Conservation (phyloP, 768 basidiomycete genomes). For the Steccherinum ochraceum region DNA sequence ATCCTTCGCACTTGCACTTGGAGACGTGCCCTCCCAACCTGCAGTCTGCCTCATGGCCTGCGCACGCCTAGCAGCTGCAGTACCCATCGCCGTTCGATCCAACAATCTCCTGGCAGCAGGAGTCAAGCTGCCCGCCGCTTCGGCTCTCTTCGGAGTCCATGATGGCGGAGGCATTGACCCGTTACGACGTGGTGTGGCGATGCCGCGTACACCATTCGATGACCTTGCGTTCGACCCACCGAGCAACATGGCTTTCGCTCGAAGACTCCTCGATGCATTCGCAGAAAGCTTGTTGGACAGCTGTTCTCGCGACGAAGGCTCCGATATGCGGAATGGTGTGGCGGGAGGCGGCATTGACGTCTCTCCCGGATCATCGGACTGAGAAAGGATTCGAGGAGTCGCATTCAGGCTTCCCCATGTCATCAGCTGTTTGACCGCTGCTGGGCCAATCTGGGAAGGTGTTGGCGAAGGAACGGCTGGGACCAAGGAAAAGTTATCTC, state of each 20-base stretch:
- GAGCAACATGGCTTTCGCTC: conserved; percentile 66
- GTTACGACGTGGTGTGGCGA: conserved; percentile 16
- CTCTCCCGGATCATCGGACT: conserved; percentile 47
- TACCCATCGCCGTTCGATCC: conserved; percentile 64
- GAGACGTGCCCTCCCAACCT: conserved; percentile 43
- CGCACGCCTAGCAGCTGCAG: conserved; percentile 53
- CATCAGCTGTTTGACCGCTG: conserved; percentile 88
- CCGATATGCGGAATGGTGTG: conserved; percentile 75
- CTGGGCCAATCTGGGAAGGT: conserved; percentile 71
- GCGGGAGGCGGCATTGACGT: conserved; percentile 32
- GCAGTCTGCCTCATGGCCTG: conserved; percentile 59
- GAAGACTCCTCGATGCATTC: conserved; percentile 75
- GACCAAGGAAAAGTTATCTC: conserved; percentile 66
- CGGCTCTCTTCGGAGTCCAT: conserved; percentile 71
- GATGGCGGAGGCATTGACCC: conserved; percentile 75
- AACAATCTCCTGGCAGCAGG: conserved; percentile 80
- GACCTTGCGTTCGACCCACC: conserved; percentile 32
- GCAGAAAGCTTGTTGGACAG: conserved; percentile 78
- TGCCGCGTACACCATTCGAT: background rate
- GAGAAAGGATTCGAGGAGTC: conserved; percentile 82
- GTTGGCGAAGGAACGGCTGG: conserved; percentile 85
- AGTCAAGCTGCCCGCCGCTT: conserved; percentile 70
- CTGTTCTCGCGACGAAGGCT: conserved; percentile 72
- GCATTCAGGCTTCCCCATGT: conserved; percentile 94
- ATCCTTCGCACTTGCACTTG: conserved; percentile 35